Conservation (phyloP, 306 rosid species). For the Comarum palustre region DNA sequence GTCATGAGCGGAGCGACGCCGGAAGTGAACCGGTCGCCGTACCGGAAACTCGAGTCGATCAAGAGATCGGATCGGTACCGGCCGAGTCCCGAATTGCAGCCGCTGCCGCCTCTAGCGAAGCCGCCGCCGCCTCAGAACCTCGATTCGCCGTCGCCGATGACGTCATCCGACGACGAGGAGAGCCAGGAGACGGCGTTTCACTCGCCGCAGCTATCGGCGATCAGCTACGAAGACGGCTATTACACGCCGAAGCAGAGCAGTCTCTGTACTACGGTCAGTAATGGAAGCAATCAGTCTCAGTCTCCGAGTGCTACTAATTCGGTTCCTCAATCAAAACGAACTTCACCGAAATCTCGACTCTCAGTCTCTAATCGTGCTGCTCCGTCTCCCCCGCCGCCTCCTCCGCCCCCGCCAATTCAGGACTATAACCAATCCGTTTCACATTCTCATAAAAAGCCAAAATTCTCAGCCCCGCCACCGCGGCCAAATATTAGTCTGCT, state of each 20-base stretch:
- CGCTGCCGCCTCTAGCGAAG: conserved; percentile 67
- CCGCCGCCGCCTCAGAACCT: conserved; percentile 29
- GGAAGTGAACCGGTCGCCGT: conserved; percentile 55
- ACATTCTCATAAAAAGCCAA: conserved; percentile 45
- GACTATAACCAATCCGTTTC: conserved; percentile 14
- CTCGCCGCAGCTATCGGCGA: conserved; percentile 68
- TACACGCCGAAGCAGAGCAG: conserved; percentile 59
- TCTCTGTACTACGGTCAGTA: conserved; percentile 27
- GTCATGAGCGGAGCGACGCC: conserved; percentile 14
- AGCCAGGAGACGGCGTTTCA: conserved; percentile 65
- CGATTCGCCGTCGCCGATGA: conserved; percentile 43
- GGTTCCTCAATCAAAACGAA: conserved; percentile 65
- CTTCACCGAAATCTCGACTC: conserved; percentile 69
- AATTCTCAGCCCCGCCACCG: conserved; percentile 65
- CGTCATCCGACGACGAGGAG: conserved; percentile 49
- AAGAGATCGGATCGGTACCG: conserved; percentile 84
- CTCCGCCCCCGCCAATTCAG: conserved; percentile 10
- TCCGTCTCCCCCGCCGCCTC: conserved; percentile 31
- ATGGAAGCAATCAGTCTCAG: conserved; percentile 16
- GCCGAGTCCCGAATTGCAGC: conserved; percentile 94
- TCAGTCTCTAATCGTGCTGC: conserved; percentile 40
- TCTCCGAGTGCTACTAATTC: conserved; percentile 25
- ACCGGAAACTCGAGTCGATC: conserved; percentile 61
- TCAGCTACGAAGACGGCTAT: conserved; percentile 54
- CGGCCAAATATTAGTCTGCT: conserved; percentile 55